Evolutionary conservation across 2,329 filamentous ascomycete species (phyloP), one percentile per base, ranked within the genome.

Genomic region (Talaromyces rugulosus): DNA sequence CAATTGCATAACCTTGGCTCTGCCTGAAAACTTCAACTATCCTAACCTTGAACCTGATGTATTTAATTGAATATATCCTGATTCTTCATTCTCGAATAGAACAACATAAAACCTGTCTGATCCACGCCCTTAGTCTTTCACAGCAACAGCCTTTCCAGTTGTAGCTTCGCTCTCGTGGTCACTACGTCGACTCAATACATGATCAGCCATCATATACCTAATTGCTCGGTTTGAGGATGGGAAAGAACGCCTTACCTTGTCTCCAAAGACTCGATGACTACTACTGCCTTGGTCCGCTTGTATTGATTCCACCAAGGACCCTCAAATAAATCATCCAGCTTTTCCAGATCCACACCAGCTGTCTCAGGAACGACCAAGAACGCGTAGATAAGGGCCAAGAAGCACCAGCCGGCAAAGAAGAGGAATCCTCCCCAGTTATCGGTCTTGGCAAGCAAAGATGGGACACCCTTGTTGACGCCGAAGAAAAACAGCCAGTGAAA

Each of bases 401-500:
- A 70, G 63, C 75, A 78, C 73, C 73, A 79, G 2, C 62, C 72
- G 0, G 72, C 77, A 62, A 80, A 80, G 67, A 79, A 77, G 30
- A 79, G 61, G 58, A 80, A 80, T 0, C 77, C 76, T 1, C 78
- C 78, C 77, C 77, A 80, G 47, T 78, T 73, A 63, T 80, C 31
- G 14, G 69, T 75, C 1, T 60, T 47, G 0, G 63, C 50, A 2
- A 80, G 69, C 3, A 80, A 65, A 0, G 72, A 74, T 2, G 78
- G 77, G 1, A 69, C 65, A 5, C 67, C 74, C 11, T 67, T 68
- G 28, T 70, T 74, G 36, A 80, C 68, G n/a, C 69, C 78, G 54
- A 72, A 80, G 65, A 72, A 71, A 64, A 80, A 81, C 0, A 78
- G 69, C 79, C 77, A 79, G 66, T 79, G 78, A 61, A 79, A 78